phyloP scores from a whole-genome alignment of 768 basidiomycete genomes.

The Russula emetica region DNA sequence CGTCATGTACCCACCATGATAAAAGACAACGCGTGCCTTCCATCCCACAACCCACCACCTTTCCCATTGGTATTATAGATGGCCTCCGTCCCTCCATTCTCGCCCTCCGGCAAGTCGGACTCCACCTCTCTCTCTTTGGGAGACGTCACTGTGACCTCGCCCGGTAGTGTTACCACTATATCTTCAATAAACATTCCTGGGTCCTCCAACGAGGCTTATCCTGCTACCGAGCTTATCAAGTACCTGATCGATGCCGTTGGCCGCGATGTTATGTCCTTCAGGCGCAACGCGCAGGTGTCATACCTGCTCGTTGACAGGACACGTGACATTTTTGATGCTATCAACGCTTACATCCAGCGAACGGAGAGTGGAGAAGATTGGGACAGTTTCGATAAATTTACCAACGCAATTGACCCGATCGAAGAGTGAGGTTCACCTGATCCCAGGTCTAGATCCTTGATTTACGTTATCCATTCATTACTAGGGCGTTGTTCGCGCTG shows the following conservation, averaged over 20 bases:
- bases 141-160: not conserved
- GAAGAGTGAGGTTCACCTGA: slow-evolving; percentile 19
- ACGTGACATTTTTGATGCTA: slow-evolving; percentile 26
- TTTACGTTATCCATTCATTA: not conserved
- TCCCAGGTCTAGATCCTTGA: not conserved
- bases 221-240: slow-evolving; percentile 27
- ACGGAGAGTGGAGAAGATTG: slow-evolving; percentile 22
- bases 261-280: slow-evolving; percentile 22
- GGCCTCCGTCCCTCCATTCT: not conserved
- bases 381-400: slow-evolving; percentile 26
- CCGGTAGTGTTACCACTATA: slow-evolving; percentile 3
- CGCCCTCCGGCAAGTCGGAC: not conserved
- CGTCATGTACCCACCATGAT: not conserved
- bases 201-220: slow-evolving; percentile 9
- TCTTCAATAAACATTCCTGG: not conserved
- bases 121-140: not conserved
- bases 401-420: slow-evolving; percentile 28
- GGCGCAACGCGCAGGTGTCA: slow-evolving; percentile 27
- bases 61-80: not conserved
- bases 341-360: slow-evolving; percentile 23
- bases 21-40: not conserved
- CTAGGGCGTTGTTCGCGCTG: slow-evolving; percentile 18
- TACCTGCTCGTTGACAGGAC: slow-evolving; percentile 27
- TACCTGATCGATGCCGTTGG: slow-evolving; percentile 24
- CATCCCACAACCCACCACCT: not conserved